Base-by-base conservation (phyloP, 768 basidiomycete genomes). In the Fibroporia radiculosa region DNA sequence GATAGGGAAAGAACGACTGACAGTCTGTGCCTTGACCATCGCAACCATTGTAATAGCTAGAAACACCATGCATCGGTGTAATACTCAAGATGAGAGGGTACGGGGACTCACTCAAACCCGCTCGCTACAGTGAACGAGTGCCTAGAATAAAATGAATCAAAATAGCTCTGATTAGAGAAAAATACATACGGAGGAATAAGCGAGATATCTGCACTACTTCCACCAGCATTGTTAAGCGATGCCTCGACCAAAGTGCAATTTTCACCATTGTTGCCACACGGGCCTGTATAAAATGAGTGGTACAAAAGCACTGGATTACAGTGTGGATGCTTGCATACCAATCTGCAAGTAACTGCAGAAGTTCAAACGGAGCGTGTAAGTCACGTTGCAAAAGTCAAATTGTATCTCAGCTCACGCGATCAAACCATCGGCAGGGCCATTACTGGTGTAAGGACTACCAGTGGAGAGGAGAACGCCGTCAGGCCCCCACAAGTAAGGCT, bases 11-110 rank as follows among this genome's bases (percentile, higher is more conserved):
- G 20, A 19, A 18, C 8, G 27, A 25, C 70, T 33, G 43, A 72
- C 73, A 75, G 22, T 56, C 60, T n/a, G 66, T 56, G 2, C 73
- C 68, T 6, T 47, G n/a, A 20, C 70, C 71, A 41, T 69, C 59
- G 26, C 74, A 75, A 19, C 66, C 70, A 40, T 57, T 48, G 16
- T 60, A 64, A 53, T 63, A 75, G 25, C n/a, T n/a, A n/a, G n/a
- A n/a, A n/a, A n/a, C n/a, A n/a, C n/a, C n/a, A n/a, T n/a, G n/a
- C n/a, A n/a, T n/a, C n/a, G n/a, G n/a, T n/a, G n/a, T n/a, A n/a
- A n/a, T n/a, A n/a, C n/a, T n/a, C n/a, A n/a, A n/a, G n/a, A n/a
- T n/a, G n/a, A n/a, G n/a, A n/a, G n/a, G n/a, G n/a, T n/a, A n/a
- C n/a, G n/a, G n/a, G n/a, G n/a, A n/a, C n/a, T n/a, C n/a, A n/a